A percentile compares a stretch with the other conserved stretches of the same genome.
These are phyloP conservation scores for Kwoniella shandongensis DNA, from an alignment of 768 basidiomycete species.

Conservation along the genomic window DNA sequence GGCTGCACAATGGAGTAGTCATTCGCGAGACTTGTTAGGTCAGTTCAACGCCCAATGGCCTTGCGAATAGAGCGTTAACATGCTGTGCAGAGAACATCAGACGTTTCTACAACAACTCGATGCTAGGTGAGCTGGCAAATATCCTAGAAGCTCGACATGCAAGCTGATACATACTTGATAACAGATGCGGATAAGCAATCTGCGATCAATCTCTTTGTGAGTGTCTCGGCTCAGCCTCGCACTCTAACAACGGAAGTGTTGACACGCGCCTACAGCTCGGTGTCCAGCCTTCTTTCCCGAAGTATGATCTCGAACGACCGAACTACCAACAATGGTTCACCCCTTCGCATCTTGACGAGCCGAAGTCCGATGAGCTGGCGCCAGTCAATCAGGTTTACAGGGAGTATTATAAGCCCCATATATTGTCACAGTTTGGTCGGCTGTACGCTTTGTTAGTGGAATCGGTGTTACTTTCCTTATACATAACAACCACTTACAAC, in stretches of 20 bases:
- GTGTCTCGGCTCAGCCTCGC: too few relatives aligned
- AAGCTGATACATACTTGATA: background rate
- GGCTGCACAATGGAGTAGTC: constrained; percentile 96
- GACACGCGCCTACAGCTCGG: constrained; percentile 25
- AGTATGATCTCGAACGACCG: constrained; percentile 61
- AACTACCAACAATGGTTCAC: constrained; percentile 86
- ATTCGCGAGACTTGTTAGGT: constrained; percentile 78
- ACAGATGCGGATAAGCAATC: constrained; percentile 90
- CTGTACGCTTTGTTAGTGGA: constrained; percentile 49
- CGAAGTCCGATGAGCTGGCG: constrained; percentile 56
- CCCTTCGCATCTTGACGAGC: constrained; percentile 55
- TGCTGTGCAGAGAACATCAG: constrained; percentile 70
- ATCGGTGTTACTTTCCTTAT: background rate
- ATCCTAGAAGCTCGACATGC: background rate
- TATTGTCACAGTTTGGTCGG: constrained; percentile 56
- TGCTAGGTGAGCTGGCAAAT: constrained; percentile 64
- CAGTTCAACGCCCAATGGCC: constrained; percentile 1
- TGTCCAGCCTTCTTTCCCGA: constrained; percentile 35
- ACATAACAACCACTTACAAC: too few relatives aligned
- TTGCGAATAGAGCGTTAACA: background rate
- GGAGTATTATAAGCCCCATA: constrained; percentile 64
- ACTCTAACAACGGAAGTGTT: too few relatives aligned
- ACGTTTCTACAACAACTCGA: constrained; percentile 90
- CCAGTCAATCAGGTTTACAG: constrained; percentile 63
- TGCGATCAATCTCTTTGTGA: constrained; percentile 97